These are phyloP conservation scores for Psilocybe tampanensis DNA, from an alignment of 768 basidiomycete genomes.

Conservation along the genomic window DNA sequence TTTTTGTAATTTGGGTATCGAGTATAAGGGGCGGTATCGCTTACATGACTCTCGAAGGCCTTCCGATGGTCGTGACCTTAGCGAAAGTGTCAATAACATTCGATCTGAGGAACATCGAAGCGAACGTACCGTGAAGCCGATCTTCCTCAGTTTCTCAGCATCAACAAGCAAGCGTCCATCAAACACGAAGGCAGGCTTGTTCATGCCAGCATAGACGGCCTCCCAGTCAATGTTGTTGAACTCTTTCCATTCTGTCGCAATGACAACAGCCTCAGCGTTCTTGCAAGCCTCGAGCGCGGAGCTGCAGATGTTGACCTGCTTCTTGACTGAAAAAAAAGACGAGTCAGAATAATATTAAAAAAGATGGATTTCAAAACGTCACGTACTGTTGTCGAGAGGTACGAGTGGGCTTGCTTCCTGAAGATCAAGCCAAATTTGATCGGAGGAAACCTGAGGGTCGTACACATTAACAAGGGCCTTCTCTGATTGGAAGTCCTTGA, in stretches of 20 bases:
- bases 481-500: conserved; percentile 92
- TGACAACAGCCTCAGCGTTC: conserved; percentile 89
- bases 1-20: background rate
- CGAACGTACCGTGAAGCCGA: conserved; percentile 82
- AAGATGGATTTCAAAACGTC: background rate
- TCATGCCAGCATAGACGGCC: conserved; percentile 83
- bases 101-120: background rate
- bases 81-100: background rate
- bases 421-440: conserved; percentile 88
- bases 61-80: conserved; percentile 32
- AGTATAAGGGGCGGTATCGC: background rate
- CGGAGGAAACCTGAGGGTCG: conserved; percentile 85
- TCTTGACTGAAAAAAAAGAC: conserved; percentile 63
- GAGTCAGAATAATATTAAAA: conserved; percentile 2
- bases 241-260: conserved; percentile 98
- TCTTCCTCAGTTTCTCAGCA: conserved; percentile 72
- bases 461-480: conserved; percentile 86
- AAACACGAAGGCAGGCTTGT: conserved; percentile 98
- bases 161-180: conserved; percentile 92
- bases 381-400: conserved; percentile 69
- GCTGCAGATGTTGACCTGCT: conserved; percentile 77
- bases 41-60: conserved; percentile 17
- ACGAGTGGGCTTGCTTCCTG: conserved; percentile 66
- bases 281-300: conserved; percentile 88
- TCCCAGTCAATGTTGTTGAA: conserved; percentile 94